Evolutionary conservation across 768 basidiomycete species (phyloP), one percentile per base, ranked within the genome.

Genomic region (Boletellus sp.): DNA sequence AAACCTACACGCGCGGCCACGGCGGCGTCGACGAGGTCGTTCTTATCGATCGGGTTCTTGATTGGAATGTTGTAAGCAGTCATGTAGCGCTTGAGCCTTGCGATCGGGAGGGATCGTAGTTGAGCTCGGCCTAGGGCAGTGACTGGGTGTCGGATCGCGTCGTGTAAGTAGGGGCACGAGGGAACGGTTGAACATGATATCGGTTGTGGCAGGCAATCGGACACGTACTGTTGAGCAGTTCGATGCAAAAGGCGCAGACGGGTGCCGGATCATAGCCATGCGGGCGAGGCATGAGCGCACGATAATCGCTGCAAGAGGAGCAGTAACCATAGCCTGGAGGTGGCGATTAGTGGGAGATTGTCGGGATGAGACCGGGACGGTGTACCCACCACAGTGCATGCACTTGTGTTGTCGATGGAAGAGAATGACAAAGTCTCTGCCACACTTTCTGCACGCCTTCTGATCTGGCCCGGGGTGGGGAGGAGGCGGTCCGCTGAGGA

Each of bases 161-260:
- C 16, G 6, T 3, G 24, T 31, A 22, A 15, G 22, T 9, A 48
- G 26, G 26, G 26, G 11, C 11, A 28, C 28, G 7, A 28, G 7
- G 28, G 28, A 11, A 40, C 19, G 19, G 6, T 38, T 43, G 19
- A 39, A 32, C 16, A 16, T 6, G 11, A 36, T 33, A 31, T 32
- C 10, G 26, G 13, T 16, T n/a, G 13, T 6, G 1, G 13, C 19
- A 3, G 17, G 34, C 5, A 45, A 39, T 19, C 11, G 20, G 41
- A 37, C 56, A 64, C 80, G 45, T 62, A 90, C 89, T 78, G 26
- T 66, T 80, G 35, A 91, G 66, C 56, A 77, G 73, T 47, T 90
- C 87, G 45, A 88, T 81, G 65, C 89, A 91, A 62, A 72, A 87
- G 1, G 72, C 83, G 59, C 89, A 91, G 31, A 91, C 89, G 23